A percentile compares a stretch with the other conserved stretches of the same genome.
phyloP scores from a whole-genome alignment of 768 basidiomycete genomes.

The Leucogyrophana mollusca region DNA sequence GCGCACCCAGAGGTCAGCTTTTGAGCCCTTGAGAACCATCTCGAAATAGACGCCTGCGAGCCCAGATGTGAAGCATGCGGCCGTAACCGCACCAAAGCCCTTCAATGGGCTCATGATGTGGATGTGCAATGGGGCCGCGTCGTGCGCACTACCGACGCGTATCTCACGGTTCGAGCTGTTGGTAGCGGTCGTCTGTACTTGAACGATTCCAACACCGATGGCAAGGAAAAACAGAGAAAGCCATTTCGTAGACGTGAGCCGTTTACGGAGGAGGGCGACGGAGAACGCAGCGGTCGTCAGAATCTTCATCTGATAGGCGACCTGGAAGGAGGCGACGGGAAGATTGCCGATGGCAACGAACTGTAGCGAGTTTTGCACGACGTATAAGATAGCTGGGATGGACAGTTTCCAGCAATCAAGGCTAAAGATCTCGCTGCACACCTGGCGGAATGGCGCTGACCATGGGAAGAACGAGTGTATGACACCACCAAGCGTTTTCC shows the following conservation, averaged over 20 bases:
- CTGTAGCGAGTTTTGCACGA: slow-evolving; percentile 95
- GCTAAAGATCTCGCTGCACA: slow-evolving; percentile 79
- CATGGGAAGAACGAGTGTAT: slow-evolving; percentile 42
- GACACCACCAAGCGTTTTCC: slow-evolving; percentile 37
- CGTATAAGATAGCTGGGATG: slow-evolving; percentile 93
- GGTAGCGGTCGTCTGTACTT: slow-evolving; percentile 71
- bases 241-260: slow-evolving; percentile 79
- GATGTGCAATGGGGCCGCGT: slow-evolving; percentile 52
- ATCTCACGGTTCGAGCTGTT: slow-evolving; percentile 28
- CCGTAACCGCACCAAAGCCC: slow-evolving; percentile 80
- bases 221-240: slow-evolving; percentile 84
- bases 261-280: slow-evolving; percentile 76
- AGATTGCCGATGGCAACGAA: slow-evolving; percentile 96
- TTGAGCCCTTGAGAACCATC: slow-evolving; percentile 85
- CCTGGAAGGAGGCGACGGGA: slow-evolving; percentile 96
- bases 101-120: slow-evolving; percentile 82
- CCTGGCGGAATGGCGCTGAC: slow-evolving; percentile 48
- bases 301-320: slow-evolving; percentile 99
- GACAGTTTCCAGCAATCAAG: slow-evolving; percentile 97
- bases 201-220: slow-evolving; percentile 90
- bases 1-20: slow-evolving; percentile 85
- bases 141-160: slow-evolving; percentile 68
- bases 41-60: slow-evolving; percentile 93
- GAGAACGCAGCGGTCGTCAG: slow-evolving; percentile 94
- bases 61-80: slow-evolving; percentile 88